These are phyloP conservation scores for Dactylonectria estremocensis DNA, from an alignment of 2,329 filamentous ascomycete genomes.

Conservation along the genomic window DNA sequence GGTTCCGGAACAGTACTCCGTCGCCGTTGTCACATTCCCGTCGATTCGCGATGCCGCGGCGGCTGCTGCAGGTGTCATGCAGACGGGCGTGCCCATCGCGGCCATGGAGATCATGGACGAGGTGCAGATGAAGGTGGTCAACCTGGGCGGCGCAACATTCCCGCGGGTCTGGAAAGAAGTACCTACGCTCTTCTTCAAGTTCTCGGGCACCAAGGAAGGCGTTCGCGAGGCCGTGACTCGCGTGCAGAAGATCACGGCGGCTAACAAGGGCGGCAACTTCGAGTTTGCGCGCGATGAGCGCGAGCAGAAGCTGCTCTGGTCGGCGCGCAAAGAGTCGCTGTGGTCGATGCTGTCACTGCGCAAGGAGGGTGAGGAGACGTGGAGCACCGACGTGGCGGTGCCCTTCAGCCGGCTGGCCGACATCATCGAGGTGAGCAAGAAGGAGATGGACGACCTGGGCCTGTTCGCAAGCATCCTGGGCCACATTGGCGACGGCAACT, in stretches of 20 bases:
- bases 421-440: constrained; percentile 87
- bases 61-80: constrained; percentile 83
- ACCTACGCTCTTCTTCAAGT: constrained; percentile 88
- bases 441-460: constrained; percentile 88
- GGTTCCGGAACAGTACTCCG: constrained; percentile 81
- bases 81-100: constrained; percentile 79
- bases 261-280: constrained; percentile 76
- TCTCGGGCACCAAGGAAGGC: constrained; percentile 83
- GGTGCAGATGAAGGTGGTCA: constrained; percentile 88
- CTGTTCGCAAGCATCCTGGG: constrained; percentile 91
- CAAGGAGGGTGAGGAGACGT: constrained; percentile 79
- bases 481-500: constrained; percentile 95
- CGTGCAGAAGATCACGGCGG: constrained; percentile 77
- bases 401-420: constrained; percentile 83
- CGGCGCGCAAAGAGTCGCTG: constrained; percentile 85
- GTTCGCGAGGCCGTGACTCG: constrained; percentile 83
- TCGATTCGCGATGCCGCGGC: constrained; percentile 82
- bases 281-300: constrained; percentile 81
- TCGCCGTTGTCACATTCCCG: constrained; percentile 86
- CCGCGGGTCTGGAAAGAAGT: constrained; percentile 80
- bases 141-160: constrained; percentile 78
- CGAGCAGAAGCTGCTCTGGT: constrained; percentile 85
- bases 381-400: constrained; percentile 88
- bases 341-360: constrained; percentile 85
- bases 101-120: constrained; percentile 93